A percentile compares a stretch with the other conserved stretches of the same genome.
phyloP scores from a whole-genome alignment of 306 rosid genomes.

The Dicorynia guianensis region DNA sequence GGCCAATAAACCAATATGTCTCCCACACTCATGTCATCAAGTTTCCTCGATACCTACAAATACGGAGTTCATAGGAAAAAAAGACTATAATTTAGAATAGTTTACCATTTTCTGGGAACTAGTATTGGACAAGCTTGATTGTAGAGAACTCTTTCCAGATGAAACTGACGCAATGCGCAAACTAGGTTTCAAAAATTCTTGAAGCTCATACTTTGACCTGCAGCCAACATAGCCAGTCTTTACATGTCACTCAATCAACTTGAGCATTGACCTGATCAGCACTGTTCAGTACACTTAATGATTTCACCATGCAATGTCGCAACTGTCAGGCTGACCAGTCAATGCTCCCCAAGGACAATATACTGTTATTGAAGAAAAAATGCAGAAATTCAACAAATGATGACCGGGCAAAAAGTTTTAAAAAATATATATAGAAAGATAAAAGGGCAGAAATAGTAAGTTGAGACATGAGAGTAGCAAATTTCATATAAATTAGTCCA shows the following conservation, averaged over 20 bases:
- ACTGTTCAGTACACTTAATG: conserved; percentile 2
- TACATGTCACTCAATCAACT: conserved; percentile 29
- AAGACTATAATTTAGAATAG: conserved; percentile 33
- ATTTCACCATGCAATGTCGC: conserved; percentile 26
- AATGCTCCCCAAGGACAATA: neutral
- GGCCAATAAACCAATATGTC: conserved; percentile 30
- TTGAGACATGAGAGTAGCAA: neutral
- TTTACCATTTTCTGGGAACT: conserved; percentile 67
- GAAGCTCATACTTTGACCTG: conserved; percentile 92
- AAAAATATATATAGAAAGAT: conserved; percentile 19
- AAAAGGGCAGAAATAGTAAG: neutral
- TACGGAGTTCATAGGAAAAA: conserved; percentile 25
- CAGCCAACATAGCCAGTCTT: conserved; percentile 41
- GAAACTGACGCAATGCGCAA: conserved; percentile 75
- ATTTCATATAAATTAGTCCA: neutral
- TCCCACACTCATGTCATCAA: conserved; percentile 16
- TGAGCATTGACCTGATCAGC: conserved; percentile 25
- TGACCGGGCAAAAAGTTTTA: neutral
- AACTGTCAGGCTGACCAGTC: neutral
- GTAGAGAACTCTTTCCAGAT: conserved; percentile 57
- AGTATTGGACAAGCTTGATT: conserved; percentile 63
- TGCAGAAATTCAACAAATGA: conserved; percentile 27
- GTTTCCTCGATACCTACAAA: conserved; percentile 16
- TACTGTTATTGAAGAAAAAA: neutral
- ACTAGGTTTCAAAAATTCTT: conserved; percentile 94